Evolutionary conservation across 306 rosid genomes (phyloP), one percentile per base, ranked within the genome.

Genomic region (Cicer judaicum): DNA sequence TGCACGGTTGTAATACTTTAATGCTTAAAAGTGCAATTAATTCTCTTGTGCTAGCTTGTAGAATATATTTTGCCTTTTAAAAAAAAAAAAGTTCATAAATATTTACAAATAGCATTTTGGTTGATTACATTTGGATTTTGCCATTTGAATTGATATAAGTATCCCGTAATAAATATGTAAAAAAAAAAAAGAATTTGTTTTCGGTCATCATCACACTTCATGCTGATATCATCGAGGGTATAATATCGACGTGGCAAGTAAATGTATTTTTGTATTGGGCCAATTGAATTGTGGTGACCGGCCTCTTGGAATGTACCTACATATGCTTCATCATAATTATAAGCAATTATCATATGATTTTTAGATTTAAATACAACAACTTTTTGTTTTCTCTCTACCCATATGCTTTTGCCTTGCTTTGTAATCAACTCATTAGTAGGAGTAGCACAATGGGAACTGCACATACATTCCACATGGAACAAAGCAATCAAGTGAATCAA

Each of bases 141-240:
- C 53, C 16, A 47, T n/a, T 75, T 5, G n/a, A 16, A 34, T 53
- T 14, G 43, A 49, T 10, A 36, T 7, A 16, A 61, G 10, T 43
- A 14, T 14, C 47, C 64, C 6, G 18, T 7, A 34, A 53, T 21
- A 64, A 65, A 5, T 0, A 54, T 64, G 65, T 6, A 19, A 62
- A 54, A 48, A 44, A 44, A 13, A 74, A 66, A 3, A 18, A 21
- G 34, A 7, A 50, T 18, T 43, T 75, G 9, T 18, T 43, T 71
- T 72, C 85, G 84, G 85, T 74, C 88, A 88, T 86, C 87, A 91
- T 83, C 87, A 85, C 80, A 93, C 96, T 84, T 93, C 98, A 93
- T 88, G 98, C 93, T 93, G 90, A 89, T 69, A 73, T 89, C 98
- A 91, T 75, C 80, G 53, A 83, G 41, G 41, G 86, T 74, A 74